These are phyloP conservation scores for Haplosporangium gracile DNA, from an alignment of 192 early-diverging fungal species.

Conservation along the genomic window DNA sequence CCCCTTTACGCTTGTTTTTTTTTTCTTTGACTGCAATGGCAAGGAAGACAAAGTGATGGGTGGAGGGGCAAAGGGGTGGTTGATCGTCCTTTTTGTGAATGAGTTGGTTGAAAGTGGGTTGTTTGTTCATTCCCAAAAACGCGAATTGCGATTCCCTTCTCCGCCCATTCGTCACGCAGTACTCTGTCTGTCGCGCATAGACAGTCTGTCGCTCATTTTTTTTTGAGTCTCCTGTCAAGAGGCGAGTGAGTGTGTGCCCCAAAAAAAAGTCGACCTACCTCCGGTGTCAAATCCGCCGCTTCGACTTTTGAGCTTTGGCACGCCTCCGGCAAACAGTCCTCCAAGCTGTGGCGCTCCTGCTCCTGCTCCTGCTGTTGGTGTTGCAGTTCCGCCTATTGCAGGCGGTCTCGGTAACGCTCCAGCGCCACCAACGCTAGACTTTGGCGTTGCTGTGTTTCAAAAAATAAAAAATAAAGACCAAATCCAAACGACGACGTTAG, in stretches of 20 bases:
- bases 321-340: slow-evolving; percentile 71
- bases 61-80: background rate
- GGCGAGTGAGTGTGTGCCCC: background rate
- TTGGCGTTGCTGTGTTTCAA: slow-evolving; percentile 24
- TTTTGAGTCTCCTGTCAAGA: too few species aligned
- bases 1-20: background rate
- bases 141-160: background rate
- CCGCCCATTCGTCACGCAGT: background rate
- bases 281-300: slow-evolving; percentile 67
- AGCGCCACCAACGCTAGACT: slow-evolving; percentile 20
- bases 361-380: slow-evolving; percentile 25
- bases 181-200: background rate
- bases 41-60: background rate
- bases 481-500: too few species aligned
- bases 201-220: background rate
- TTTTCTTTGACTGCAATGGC: background rate
- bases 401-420: slow-evolving; percentile 44
- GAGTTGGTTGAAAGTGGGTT: background rate
- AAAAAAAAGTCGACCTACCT: slow-evolving; percentile 33
- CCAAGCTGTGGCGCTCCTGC: slow-evolving; percentile 63
- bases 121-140: background rate
- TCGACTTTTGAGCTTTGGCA: slow-evolving; percentile 73
- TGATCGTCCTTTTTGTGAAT: background rate
- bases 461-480: background rate
- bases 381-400: slow-evolving; percentile 21